Evolutionary conservation across 2,329 filamentous ascomycete species (phyloP).

Genomic region (Mycosphaerella arachidis): DNA sequence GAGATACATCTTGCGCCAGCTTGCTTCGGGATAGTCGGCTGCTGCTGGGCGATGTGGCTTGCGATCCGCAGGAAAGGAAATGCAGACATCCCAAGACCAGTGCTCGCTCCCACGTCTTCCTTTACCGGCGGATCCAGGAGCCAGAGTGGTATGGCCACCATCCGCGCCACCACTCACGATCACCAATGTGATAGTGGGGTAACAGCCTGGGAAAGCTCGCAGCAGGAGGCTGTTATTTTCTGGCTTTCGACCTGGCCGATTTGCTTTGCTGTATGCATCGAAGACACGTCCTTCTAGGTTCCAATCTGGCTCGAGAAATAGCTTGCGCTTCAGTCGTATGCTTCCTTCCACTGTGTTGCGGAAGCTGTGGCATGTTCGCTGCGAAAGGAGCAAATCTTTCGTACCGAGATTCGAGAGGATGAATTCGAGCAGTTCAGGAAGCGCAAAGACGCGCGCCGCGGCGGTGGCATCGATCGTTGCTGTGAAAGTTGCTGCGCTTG

Average conservation of each 20-base stretch:
- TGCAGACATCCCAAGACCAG: slow-evolving; percentile 34
- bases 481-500: neutral
- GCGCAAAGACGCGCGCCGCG: slow-evolving; percentile 26
- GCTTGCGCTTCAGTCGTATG: slow-evolving; percentile 28
- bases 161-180: slow-evolving; percentile 23
- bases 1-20: slow-evolving; percentile 35
- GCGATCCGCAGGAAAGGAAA: slow-evolving; percentile 28
- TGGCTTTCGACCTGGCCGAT: slow-evolving; percentile 27
- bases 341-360: slow-evolving; percentile 26
- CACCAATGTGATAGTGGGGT: slow-evolving; percentile 33
- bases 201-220: slow-evolving; percentile 30
- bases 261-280: slow-evolving; percentile 17
- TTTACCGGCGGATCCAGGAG: neutral
- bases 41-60: slow-evolving; percentile 18
- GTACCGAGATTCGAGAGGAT: slow-evolving; percentile 33
- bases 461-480: neutral
- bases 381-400: slow-evolving; percentile 32
- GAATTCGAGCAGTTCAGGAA: slow-evolving; percentile 38
- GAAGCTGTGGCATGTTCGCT: slow-evolving; percentile 31
- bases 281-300: slow-evolving; percentile 24
- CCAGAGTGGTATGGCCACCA: slow-evolving; percentile 4
- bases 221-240: slow-evolving; percentile 35
- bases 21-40: slow-evolving; percentile 28
- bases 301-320: slow-evolving; percentile 36
- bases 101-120: slow-evolving; percentile 18